Evolutionary conservation across 495 filamentous ascomycete genomes (phyloP), one percentile per base, ranked within the genome.

Genomic region (Penicillium paradoxum): DNA sequence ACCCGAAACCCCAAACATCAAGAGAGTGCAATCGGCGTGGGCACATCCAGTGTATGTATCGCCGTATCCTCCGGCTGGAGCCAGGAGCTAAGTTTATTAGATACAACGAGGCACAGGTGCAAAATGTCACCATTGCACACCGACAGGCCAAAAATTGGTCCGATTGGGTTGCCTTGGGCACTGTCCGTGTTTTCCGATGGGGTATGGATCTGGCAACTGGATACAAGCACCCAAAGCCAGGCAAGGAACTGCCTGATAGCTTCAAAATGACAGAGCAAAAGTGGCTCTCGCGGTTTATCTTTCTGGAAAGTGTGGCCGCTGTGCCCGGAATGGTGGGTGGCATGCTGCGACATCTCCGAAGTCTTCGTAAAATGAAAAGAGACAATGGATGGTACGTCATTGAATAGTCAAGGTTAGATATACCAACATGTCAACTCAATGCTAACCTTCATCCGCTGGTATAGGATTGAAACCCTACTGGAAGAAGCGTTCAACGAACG

Each of bases 311-410:
- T 45, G 88, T 98, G 27, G 93, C 93, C 9, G 93, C 86, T 17
- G 93, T 98, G 0, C 95, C 95, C 0, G 95, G 95, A 0, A 97
- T 97, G 90, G 95, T 97, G 5, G 93, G 85, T 0, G 93, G 91
- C 8, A 96, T 95, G 86, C 72, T 97, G 11, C 77, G 93, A 17
- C 93, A 98, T 70, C 73, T 98, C 6, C 81, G 87, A 62, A 89
- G 84, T 56, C 72, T 98, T 51, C 77, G 93, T 39, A 77, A 83
- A 6, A 83, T 98, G 74, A 90, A 89, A 73, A 72, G 93, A 29
- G 93, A 98, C 66, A 96, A 97, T 57, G 93, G 95, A 65, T 97
- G 93, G 92, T 82, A 65, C 56, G 65, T 49, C 22, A 46, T 19
- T 24, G 19, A 6, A 13, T 34, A 17, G 15, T 22, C n/a, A 17